phyloP scores from a whole-genome alignment of 192 early-diverging fungal genomes.

The Backusella luteola region DNA sequence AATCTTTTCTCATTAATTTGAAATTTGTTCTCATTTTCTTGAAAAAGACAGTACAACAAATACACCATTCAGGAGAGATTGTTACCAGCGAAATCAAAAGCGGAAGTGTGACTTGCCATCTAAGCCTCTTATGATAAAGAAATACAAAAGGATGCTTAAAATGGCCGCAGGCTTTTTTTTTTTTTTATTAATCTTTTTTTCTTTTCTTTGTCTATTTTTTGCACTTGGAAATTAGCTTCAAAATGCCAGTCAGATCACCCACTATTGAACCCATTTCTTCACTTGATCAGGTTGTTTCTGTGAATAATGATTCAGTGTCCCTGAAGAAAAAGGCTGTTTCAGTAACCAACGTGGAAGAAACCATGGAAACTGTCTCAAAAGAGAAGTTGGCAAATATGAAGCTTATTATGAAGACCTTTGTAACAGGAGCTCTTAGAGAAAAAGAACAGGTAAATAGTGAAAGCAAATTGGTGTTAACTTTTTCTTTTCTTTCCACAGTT shows the following conservation, averaged over 20 bases:
- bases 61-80: no score
- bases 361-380: conserved; percentile 14
- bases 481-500: neutral
- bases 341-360: neutral
- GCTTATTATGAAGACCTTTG: conserved; percentile 30
- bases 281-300: neutral
- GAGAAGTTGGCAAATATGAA: conserved; percentile 28
- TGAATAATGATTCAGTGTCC: neutral
- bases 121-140: neutral
- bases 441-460: conserved; percentile 28
- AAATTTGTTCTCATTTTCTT: no score
- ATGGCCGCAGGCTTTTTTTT: no score
- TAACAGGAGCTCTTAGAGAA: conserved; percentile 27
- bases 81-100: neutral
- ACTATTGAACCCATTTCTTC: conserved; percentile 1
- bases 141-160: no score
- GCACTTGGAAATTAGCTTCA: neutral
- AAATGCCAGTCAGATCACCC: conserved; percentile 9
- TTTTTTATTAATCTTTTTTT: neutral
- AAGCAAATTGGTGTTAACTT: neutral
- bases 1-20: no score
- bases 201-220: neutral
- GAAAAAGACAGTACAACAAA: no score
- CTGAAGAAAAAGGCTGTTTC: neutral
- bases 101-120: neutral